Evolutionary conservation across 129 eudicot genomes (phyloP), one percentile per base, ranked within the genome.

Genomic region (Lonicera japonica): DNA sequence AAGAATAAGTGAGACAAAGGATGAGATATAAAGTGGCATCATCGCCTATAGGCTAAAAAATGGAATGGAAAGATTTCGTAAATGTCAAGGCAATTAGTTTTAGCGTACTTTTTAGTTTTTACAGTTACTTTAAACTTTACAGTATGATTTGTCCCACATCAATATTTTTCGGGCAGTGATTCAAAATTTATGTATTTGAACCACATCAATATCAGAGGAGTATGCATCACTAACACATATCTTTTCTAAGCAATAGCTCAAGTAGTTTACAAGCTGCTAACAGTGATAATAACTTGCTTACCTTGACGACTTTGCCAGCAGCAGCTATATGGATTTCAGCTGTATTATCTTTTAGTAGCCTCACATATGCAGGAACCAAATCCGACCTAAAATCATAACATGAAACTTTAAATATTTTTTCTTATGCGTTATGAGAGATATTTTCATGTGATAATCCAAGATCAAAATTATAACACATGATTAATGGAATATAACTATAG

Each of bases 241-340:
- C 14, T 10, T 50, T 47, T 29, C 46, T 40, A 62, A 63, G 55
- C 69, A 69, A 57, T 47, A 21, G 36, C 48, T n/a, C n/a, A n/a
- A n/a, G n/a, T n/a, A n/a, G n/a, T n/a, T n/a, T n/a, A n/a, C n/a
- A n/a, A n/a, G n/a, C n/a, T n/a, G n/a, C 58, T 59, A 51, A 65
- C 61, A 58, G 46, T 38, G 40, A 61, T 63, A 16, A 9, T 45
- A 17, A 55, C 67, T 76, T 21, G 69, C 81, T 77, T 80, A 92
- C 99, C 83, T n/a, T n/a, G n/a, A n/a, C n/a, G n/a, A 94, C 99
- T 68, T 94, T 88, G 59, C 99, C 99, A 67, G 99, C 96, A 85
- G 99, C 99, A 12, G 99, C 99, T 70, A 94, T 92, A 21, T 96
- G 95, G 60, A 92, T 96, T 87, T 92, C 99, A 74, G 99, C 99